Conservation (phyloP, 192 early-diverging fungal species). For the Geosiphon pyriformis region DNA sequence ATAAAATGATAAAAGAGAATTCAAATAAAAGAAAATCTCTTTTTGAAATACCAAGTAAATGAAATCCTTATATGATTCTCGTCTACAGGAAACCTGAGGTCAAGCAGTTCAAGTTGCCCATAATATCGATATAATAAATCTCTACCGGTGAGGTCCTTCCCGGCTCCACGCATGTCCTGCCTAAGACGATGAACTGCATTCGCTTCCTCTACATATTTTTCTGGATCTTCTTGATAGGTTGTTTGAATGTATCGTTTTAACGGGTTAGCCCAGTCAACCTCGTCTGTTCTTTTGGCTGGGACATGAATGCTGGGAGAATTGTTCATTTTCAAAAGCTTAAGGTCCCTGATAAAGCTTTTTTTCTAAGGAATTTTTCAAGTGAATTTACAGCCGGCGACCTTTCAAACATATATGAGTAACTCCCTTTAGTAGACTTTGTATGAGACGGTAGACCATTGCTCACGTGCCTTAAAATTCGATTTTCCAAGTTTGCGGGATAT, state of each 20-base stretch:
- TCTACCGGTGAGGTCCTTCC: slow-evolving; percentile 86
- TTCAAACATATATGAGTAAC: no score
- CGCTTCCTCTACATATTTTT: slow-evolving; percentile 79
- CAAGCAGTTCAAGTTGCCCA: slow-evolving; percentile 91
- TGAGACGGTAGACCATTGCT: no score
- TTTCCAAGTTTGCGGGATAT: no score
- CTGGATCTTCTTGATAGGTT: slow-evolving; percentile 90
- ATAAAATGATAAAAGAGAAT: background rate
- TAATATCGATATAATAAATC: slow-evolving; percentile 96
- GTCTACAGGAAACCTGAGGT: slow-evolving; percentile 89
- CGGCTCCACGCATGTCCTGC: slow-evolving; percentile 93
- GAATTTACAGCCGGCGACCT: no score
- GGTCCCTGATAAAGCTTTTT: background rate
- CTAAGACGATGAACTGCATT: slow-evolving; percentile 83
- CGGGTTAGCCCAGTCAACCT: slow-evolving; percentile 84
- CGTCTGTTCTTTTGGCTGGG: slow-evolving; percentile 84
- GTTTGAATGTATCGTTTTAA: slow-evolving; percentile 79
- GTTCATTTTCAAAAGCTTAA: slow-evolving; percentile 24
- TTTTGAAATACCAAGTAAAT: slow-evolving; percentile 76
- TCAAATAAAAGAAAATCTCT: background rate
- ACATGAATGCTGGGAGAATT: slow-evolving; percentile 55
- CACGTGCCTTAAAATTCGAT: no score
- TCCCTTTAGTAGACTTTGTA: no score
- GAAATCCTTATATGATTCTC: slow-evolving; percentile 84
- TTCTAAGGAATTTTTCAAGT: no score